phyloP scores from a whole-genome alignment of 1,284 basidiomycete genomes.

The Ustilago crameri region DNA sequence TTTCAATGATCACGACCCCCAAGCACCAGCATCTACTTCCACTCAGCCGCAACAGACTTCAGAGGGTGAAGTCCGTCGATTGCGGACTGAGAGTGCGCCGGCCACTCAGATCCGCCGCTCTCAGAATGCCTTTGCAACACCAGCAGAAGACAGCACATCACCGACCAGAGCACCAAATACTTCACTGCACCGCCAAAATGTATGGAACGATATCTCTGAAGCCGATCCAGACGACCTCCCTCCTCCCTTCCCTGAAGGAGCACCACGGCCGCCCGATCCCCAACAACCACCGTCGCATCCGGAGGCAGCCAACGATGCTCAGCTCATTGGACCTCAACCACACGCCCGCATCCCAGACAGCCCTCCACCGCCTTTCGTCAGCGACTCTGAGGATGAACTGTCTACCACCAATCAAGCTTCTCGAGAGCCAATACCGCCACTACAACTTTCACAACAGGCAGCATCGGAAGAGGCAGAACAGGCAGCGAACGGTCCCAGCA shows the following conservation, averaged over 20 bases:
- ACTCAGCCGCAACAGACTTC: not conserved
- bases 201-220: conserved; percentile 53
- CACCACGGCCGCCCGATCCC: conserved; percentile 40
- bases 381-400: conserved; percentile 42
- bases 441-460: not conserved
- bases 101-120: conserved; percentile 15
- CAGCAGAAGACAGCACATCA: not conserved
- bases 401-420: not conserved
- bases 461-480: not conserved
- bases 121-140: conserved; percentile 20
- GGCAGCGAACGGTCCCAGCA: not conserved
- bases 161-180: conserved; percentile 8
- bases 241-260: conserved; percentile 49
- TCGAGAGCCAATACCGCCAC: not conserved
- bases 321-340: conserved; percentile 41
- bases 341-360: conserved; percentile 44
- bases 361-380: conserved; percentile 57
- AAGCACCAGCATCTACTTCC: not conserved
- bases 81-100: conserved; percentile 42
- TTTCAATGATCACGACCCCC: conserved; percentile 9
- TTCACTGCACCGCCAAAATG: conserved; percentile 48
- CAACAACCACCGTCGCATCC: conserved; percentile 37
- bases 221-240: conserved; percentile 52
- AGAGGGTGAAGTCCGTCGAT: conserved; percentile 2
- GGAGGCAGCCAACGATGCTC: conserved; percentile 23